A percentile compares a stretch with the other conserved stretches of the same genome.
These are phyloP conservation scores for Amaranthus palmeri DNA, from an alignment of 148 eudicot species.

Conservation along the genomic window DNA sequence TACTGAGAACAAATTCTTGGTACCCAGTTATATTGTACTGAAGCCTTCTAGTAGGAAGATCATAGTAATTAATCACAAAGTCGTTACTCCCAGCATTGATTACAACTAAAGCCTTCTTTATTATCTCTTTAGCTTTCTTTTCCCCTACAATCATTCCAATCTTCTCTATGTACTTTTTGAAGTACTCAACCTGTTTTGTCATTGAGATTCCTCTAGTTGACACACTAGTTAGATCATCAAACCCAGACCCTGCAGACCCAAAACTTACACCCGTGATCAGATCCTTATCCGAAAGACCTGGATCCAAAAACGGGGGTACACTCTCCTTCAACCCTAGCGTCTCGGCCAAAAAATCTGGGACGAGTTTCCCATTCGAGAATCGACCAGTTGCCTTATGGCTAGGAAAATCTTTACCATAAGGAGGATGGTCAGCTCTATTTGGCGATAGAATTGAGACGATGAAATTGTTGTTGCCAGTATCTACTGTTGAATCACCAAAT, in stretches of 20 bases:
- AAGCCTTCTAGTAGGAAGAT: conserved; percentile 33
- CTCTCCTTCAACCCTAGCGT: conserved; percentile 37
- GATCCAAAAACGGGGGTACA: conserved; percentile 39
- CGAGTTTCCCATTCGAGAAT: conserved; percentile 46
- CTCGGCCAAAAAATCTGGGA: conserved; percentile 41
- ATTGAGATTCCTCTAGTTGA: conserved; percentile 27
- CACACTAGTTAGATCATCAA: conserved; percentile 29
- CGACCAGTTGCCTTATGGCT: conserved; percentile 43
- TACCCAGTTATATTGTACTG: conserved; percentile 30
- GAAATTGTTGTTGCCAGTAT: conserved; percentile 63
- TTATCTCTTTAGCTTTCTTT: conserved; percentile 26
- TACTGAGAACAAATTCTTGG: conserved; percentile 38
- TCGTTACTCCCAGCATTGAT: conserved; percentile 54
- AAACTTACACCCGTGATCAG: conserved; percentile 44
- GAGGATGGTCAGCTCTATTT: conserved; percentile 46
- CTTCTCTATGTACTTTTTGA: conserved; percentile 31
- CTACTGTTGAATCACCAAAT: conserved; percentile 70
- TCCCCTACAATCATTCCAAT: conserved; percentile 29
- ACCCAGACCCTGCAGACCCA: conserved; percentile 51
- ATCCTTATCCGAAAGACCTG: conserved; percentile 23
- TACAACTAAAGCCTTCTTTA: conserved; percentile 32
- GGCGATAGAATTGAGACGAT: conserved; percentile 23
- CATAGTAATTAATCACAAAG: conserved; percentile 46
- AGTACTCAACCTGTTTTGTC: conserved; percentile 31
- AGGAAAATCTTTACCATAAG: conserved; percentile 52